Evolutionary conservation across 1,139 yeast species (phyloP), one percentile per base, ranked within the genome.

Genomic region (Hemisphaericaspora lyxosophila): DNA sequence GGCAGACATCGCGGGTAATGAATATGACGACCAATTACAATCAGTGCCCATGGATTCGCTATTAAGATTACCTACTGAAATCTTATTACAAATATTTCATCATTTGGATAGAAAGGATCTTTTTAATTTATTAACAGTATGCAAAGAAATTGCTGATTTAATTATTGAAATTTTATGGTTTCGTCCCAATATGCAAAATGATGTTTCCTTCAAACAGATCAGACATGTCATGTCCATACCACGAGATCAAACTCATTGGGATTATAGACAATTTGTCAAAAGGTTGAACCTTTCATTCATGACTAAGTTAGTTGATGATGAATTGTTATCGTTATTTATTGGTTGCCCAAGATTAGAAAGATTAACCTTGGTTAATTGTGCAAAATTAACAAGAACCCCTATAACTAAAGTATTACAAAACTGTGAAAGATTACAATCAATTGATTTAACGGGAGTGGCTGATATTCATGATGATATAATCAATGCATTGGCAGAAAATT

Each of bases 371-470:
- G 90, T 88, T 8, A 85, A 84, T 51, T 90, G 97, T 59, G 73
- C 81, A 13, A 73, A 77, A 45, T 63, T 90, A 26, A 66, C 87
- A 0, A 80, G 83, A 46, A 53, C 42, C 3, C 81, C 90, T 7
- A 76, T 90, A 26, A 71, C 85, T 4, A 64, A 67, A 4, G 80
- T 89, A 8, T 62, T 90, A 33, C 58, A 67, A 38, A 78, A 79
- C 25, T 88, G 96, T 60, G 75, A 73, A 44, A 73, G 79, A 47
- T 64, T 92, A 42, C 95, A 87, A 57, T 85, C 95, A 30, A 83
- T 92, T 35, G 98, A 92, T 62, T 73, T 92, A 51, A 83, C 96
- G 0, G 92, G 94, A n/a, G 83, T 88, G n/a, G 73, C 73, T 30
- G 79, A 75, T 47, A 67, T 71, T 37, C 76, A 71, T 44, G 96